Conservation (phyloP, 106 monocot genomes). For the Amphibolis antarctica region DNA sequence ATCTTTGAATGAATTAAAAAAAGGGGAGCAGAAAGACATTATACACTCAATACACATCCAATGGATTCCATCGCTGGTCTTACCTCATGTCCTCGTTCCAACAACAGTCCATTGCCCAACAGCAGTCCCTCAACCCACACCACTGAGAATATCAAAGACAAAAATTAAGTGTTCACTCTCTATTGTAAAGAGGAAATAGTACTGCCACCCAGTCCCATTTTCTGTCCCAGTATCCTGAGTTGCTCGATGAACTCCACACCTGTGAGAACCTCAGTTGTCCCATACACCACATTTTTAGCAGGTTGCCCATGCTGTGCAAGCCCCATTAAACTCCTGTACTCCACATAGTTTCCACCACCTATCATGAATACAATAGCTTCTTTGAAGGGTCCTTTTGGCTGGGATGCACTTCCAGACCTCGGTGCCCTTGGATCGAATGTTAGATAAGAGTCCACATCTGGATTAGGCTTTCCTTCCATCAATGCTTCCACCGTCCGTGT, state of each 20-base stretch:
- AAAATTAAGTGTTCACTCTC: not conserved
- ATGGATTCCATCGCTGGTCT: too few relatives aligned
- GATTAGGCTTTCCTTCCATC: conserved; percentile 93
- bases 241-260: conserved; percentile 78
- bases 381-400: conserved; percentile 79
- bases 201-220: conserved; percentile 67
- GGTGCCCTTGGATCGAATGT: conserved; percentile 78
- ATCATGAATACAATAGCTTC: conserved; percentile 98
- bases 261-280: conserved; percentile 74
- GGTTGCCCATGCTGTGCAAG: conserved; percentile 56
- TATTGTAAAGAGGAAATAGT: conserved; percentile 6
- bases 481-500: conserved; percentile 80
- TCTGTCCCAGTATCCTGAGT: conserved; percentile 62
- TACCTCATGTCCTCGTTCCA: too few relatives aligned
- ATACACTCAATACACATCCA: too few relatives aligned
- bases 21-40: too few relatives aligned
- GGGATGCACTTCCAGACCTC: conserved; percentile 35
- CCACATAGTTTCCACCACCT: conserved; percentile 90
- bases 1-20: too few relatives aligned
- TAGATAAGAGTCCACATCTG: conserved; percentile 77
- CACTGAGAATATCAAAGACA: not conserved
- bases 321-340: conserved; percentile 88
- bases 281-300: conserved; percentile 78
- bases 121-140: not conserved
- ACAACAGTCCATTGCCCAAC: too few relatives aligned